Conservation (phyloP, 2,329 filamentous ascomycete genomes). For the Chalaropsis ovoidea region DNA sequence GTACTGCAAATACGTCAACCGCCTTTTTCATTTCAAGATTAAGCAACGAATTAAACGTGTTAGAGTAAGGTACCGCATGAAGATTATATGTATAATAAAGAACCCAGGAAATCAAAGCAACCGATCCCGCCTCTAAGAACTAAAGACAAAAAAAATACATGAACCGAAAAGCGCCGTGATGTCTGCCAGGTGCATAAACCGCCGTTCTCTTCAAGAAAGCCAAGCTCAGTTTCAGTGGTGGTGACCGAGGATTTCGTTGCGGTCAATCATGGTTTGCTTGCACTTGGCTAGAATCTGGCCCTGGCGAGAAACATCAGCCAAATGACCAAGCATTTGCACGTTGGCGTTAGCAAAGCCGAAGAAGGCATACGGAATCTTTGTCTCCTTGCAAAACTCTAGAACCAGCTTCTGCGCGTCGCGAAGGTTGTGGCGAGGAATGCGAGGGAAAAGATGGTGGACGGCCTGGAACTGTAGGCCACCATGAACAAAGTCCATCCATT, state of each 20-base stretch:
- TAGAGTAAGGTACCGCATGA: no score
- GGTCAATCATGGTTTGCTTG: constrained; percentile 36
- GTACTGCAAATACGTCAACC: no score
- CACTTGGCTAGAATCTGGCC: constrained; percentile 68
- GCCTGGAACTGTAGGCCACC: constrained; percentile 84
- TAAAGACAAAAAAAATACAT: not conserved
- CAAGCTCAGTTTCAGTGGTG: constrained; percentile 27
- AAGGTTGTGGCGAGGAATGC: constrained; percentile 76
- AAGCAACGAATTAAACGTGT: no score
- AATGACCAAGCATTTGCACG: constrained; percentile 62
- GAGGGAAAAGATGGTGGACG: constrained; percentile 75
- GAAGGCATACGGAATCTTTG: constrained; percentile 72
- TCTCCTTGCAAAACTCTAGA: constrained; percentile 70
- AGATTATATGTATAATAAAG: not conserved
- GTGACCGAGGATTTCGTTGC: constrained; percentile 24
- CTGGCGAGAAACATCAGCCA: constrained; percentile 72
- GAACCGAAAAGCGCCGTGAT: not conserved
- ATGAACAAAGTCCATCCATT: constrained; percentile 82
- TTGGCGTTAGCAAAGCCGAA: constrained; percentile 81
- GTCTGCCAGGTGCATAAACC: not conserved
- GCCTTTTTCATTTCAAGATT: no score
- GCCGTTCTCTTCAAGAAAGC: not conserved
- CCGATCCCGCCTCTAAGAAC: not conserved
- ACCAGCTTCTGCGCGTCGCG: constrained; percentile 65
- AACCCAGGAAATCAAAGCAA: not conserved